phyloP scores from a whole-genome alignment of 306 rosid species.

The Corylus avellana region DNA sequence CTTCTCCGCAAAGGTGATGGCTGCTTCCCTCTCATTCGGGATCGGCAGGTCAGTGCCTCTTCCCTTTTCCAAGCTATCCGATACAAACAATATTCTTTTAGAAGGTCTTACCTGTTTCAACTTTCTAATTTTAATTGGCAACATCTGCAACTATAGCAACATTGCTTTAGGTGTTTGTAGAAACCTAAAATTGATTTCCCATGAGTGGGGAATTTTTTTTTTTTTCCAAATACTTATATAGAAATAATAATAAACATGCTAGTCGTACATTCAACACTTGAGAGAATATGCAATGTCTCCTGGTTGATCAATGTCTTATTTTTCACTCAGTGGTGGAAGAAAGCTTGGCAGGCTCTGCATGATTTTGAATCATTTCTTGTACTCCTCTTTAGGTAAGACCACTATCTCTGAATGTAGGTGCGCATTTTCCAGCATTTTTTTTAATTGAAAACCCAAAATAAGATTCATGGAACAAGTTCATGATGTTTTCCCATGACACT shows the following conservation, averaged over 20 bases:
- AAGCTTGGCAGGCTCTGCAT: not conserved
- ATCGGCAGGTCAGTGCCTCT: constrained; percentile 65
- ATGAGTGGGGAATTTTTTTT: not conserved
- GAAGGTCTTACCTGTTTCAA: not conserved
- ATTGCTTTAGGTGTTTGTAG: not conserved
- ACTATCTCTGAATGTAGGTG: not conserved
- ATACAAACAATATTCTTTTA: not conserved
- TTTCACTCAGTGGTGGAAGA: not conserved
- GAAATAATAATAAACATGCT: not conserved
- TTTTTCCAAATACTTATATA: not conserved
- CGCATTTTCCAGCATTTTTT: not conserved
- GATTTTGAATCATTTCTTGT: not conserved
- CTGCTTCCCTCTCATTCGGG: constrained; percentile 84
- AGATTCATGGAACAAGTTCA: not conserved
- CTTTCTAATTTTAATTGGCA: not conserved
- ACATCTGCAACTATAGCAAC: not conserved
- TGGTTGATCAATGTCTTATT: not conserved
- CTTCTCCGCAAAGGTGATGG: constrained; percentile 85
- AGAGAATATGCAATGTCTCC: not conserved
- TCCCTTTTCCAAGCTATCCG: not conserved
- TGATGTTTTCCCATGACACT: not conserved
- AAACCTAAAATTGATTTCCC: not conserved
- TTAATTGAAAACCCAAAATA: not conserved
- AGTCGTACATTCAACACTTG: not conserved
- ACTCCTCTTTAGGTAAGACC: not conserved